A percentile compares a stretch with the other conserved stretches of the same genome.
Evolutionary conservation across 2,329 filamentous ascomycete genomes (phyloP).

Genomic region (Fusarium scirpi): DNA sequence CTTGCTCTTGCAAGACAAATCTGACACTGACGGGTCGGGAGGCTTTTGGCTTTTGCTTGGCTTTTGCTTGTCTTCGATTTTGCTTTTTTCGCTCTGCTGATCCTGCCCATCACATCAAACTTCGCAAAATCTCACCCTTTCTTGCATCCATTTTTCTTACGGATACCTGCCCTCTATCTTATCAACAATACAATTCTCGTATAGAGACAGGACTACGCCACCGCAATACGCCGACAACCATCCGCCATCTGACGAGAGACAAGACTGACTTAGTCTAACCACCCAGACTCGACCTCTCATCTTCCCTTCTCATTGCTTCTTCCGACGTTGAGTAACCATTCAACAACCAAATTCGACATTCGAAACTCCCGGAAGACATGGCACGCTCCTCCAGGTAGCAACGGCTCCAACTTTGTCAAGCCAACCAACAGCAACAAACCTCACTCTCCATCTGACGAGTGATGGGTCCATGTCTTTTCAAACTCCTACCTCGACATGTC

Average conservation of each 20-base stretch:
- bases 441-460: conserved; percentile 33
- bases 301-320: not conserved
- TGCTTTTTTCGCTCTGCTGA: conserved; percentile 6
- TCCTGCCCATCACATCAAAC: not conserved
- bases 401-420: conserved; percentile 25
- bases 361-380: conserved; percentile 38
- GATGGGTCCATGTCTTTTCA: conserved; percentile 42
- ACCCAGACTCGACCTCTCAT: conserved; percentile 1
- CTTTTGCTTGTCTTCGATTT: not conserved
- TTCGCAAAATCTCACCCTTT: conserved; percentile 7
- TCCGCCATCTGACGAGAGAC: conserved; percentile 15
- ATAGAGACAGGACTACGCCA: conserved; percentile 21
- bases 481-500: conserved; percentile 44
- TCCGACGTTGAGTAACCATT: not conserved
- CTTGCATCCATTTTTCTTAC: not conserved
- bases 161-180: not conserved
- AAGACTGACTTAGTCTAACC: not conserved
- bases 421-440: conserved; percentile 24
- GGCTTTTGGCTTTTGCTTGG: conserved; percentile 1
- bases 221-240: conserved; percentile 6
- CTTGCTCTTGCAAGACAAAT: conserved; percentile 11
- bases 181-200: conserved; percentile 6
- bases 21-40: conserved; percentile 7
- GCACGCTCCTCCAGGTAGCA: conserved; percentile 31
- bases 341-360: not conserved